A percentile compares a stretch with the other conserved stretches of the same genome.
These are phyloP conservation scores for Plectosphaerella plurivora DNA, from an alignment of 2,329 filamentous ascomycete species.

Conservation along the genomic window DNA sequence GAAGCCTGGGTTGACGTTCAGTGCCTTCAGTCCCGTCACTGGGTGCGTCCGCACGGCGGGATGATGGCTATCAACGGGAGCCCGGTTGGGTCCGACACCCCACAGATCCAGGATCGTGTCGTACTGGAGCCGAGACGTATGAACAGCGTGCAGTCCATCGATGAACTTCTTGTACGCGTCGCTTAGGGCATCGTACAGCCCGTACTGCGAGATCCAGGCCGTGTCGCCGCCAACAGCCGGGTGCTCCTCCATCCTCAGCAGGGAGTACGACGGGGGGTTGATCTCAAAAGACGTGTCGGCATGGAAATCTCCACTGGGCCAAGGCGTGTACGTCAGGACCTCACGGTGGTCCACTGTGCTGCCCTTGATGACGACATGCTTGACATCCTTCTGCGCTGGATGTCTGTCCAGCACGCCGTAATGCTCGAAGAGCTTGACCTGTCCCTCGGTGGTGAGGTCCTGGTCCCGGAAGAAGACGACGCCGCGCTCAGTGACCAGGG, in stretches of 20 bases:
- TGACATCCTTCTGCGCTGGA: constrained; percentile 37
- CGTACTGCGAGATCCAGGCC: constrained; percentile 41
- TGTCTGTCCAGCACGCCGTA: constrained; percentile 44
- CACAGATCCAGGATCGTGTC: constrained; percentile 42
- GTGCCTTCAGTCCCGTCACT: constrained; percentile 38
- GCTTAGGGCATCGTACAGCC: constrained; percentile 39
- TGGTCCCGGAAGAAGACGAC: constrained; percentile 45
- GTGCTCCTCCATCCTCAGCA: constrained; percentile 47
- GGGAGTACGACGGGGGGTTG: constrained; percentile 44
- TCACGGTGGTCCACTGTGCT: constrained; percentile 40
- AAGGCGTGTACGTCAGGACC: constrained; percentile 39
- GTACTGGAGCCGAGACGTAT: constrained; percentile 40
- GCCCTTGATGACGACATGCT: constrained; percentile 38
- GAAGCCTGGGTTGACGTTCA: constrained; percentile 42
- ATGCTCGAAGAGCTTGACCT: constrained; percentile 40
- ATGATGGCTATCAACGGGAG: constrained; percentile 42
- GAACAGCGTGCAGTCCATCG: constrained; percentile 38
- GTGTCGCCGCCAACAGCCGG: constrained; percentile 42
- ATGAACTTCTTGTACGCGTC: constrained; percentile 34
- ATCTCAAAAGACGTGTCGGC: constrained; percentile 47
- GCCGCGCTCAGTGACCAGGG: constrained; percentile 39
- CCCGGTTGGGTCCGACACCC: constrained; percentile 32
- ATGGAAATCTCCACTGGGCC: constrained; percentile 41
- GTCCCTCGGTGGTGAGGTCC: constrained; percentile 36
- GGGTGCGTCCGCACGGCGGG: constrained; percentile 45